phyloP scores from a whole-genome alignment of 768 basidiomycete species.

The Lactifluus piperatus region DNA sequence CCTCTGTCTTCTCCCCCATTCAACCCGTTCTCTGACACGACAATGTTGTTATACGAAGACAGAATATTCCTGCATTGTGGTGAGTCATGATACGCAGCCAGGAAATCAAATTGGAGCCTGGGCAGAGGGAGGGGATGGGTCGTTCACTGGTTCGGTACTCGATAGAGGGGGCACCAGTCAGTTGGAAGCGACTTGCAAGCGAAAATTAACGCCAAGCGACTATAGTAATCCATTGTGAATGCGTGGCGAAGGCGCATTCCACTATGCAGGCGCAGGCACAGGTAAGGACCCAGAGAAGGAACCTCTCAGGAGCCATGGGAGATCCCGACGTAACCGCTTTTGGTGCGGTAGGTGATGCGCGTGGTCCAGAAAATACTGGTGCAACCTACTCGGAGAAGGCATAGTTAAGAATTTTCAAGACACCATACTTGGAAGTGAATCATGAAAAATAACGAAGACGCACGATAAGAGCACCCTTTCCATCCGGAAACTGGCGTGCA shows the following conservation, averaged over 20 bases:
- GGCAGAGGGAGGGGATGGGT: not conserved
- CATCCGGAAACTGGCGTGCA: not conserved
- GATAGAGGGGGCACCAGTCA: not conserved
- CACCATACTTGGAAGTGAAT: not conserved
- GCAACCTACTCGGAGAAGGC: no score
- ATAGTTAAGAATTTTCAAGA: not conserved
- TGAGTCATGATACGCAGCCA: not conserved
- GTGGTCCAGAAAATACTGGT: not conserved
- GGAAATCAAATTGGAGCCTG: not conserved
- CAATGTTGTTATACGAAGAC: not conserved
- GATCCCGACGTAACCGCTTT: no score
- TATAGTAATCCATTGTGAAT: not conserved
- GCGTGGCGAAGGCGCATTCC: not conserved
- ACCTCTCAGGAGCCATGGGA: not conserved
- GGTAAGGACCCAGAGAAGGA: not conserved
- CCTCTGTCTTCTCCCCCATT: not conserved
- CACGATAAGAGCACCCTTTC: not conserved
- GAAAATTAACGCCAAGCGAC: not conserved
- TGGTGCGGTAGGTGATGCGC: no score
- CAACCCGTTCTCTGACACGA: not conserved
- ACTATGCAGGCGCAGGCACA: not conserved
- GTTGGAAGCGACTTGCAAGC: not conserved
- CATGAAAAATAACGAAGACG: not conserved
- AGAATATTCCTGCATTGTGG: not conserved
- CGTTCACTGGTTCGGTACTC: not conserved